Conservation (phyloP, 768 basidiomycete species). For the Hygrophorus russula region DNA sequence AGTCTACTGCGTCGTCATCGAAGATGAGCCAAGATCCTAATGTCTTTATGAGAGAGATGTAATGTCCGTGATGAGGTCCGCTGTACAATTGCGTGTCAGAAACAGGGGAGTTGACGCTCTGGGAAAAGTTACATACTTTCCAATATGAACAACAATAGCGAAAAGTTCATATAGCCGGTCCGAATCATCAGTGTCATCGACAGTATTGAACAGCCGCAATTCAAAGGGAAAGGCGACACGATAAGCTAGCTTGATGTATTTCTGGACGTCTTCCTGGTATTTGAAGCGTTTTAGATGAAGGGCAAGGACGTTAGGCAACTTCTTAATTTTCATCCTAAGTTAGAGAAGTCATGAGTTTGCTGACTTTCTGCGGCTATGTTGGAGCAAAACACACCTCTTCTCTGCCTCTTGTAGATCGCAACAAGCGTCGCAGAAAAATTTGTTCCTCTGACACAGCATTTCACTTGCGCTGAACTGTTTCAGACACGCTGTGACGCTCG, state of each 20-base stretch:
- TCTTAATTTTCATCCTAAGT: conserved; percentile 95
- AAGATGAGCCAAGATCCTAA: conserved; percentile 82
- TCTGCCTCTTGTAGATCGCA: conserved; percentile 97
- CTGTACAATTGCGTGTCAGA: conserved; percentile 27
- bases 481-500: conserved; percentile 91
- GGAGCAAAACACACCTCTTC: conserved; percentile 57
- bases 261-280: conserved; percentile 85
- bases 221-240: conserved; percentile 95
- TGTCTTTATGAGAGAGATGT: conserved; percentile 89
- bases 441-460: conserved; percentile 97
- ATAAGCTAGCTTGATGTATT: conserved; percentile 91
- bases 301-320: conserved; percentile 87
- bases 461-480: conserved; percentile 96
- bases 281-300: conserved; percentile 98
- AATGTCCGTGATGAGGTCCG: conserved; percentile 98
- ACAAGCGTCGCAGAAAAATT: conserved; percentile 97
- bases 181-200: conserved; percentile 85
- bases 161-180: conserved; percentile 92
- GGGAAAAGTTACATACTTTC: conserved; percentile 56
- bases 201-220: conserved; percentile 92
- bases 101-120: conserved; percentile 2
- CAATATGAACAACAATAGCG: conserved; percentile 98
- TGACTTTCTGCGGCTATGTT: neutral
- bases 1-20: conserved; percentile 88
- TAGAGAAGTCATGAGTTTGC: conserved; percentile 1